A percentile compares a stretch with the other conserved stretches of the same genome.
phyloP scores from a whole-genome alignment of 495 filamentous ascomycete genomes.

The Xylaria nigripes region DNA sequence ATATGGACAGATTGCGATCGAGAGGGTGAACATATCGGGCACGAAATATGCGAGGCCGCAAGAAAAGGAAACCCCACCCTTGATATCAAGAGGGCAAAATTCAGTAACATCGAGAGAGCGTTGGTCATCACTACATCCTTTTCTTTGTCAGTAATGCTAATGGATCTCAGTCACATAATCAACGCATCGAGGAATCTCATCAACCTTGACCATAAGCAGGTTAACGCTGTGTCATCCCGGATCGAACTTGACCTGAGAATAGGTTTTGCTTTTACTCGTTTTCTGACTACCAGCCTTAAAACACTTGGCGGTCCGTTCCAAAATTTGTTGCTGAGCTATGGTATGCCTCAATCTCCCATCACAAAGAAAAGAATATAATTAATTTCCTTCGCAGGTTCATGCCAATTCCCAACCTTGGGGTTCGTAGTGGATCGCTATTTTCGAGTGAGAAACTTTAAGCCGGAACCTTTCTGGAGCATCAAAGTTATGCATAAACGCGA shows the following conservation, averaged over 20 bases:
- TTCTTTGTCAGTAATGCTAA: slow-evolving; percentile 10
- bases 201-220: slow-evolving; percentile 74
- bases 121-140: slow-evolving; percentile 33
- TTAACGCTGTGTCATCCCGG: slow-evolving; percentile 77
- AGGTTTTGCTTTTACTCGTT: slow-evolving; percentile 86
- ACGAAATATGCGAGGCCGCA: slow-evolving; percentile 83
- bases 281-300: slow-evolving; percentile 67
- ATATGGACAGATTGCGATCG: slow-evolving; percentile 99
- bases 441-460: slow-evolving; percentile 83
- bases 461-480: slow-evolving; percentile 88
- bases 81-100: slow-evolving; percentile 75
- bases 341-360: slow-evolving; percentile 39
- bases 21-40: slow-evolving; percentile 92
- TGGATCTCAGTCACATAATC: slow-evolving; percentile 60
- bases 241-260: slow-evolving; percentile 92
- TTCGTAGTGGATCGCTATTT: slow-evolving; percentile 97
- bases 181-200: slow-evolving; percentile 68
- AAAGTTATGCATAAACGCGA: slow-evolving; percentile 73
- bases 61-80: slow-evolving; percentile 61
- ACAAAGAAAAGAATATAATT: background rate
- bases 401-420: slow-evolving; percentile 92
- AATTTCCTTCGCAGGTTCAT: slow-evolving; percentile 55
- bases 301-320: slow-evolving; percentile 53
- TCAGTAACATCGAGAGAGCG: slow-evolving; percentile 94
- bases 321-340: slow-evolving; percentile 73